Percentiles rank a stretch among this genome's conserved stretches.
These are phyloP conservation scores for Monosporascus cannonballus DNA, from an alignment of 2,329 filamentous ascomycete species.

Conservation along the genomic window DNA sequence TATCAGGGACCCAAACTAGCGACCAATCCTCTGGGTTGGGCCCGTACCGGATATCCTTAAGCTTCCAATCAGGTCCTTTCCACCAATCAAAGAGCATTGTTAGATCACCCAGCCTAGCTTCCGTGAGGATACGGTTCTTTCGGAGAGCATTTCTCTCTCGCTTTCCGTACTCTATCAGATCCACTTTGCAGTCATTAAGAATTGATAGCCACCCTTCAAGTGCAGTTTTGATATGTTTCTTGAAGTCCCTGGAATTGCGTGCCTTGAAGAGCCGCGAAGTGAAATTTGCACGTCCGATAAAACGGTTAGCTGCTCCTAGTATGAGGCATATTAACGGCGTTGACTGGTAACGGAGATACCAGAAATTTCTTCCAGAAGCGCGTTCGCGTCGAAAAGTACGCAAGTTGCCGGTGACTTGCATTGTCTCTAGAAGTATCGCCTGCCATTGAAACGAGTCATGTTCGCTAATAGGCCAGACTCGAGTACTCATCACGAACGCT, in stretches of 20 bases:
- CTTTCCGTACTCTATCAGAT: neutral
- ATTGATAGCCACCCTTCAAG: neutral
- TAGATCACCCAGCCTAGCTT: neutral
- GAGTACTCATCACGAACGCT: neutral
- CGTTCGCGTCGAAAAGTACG: neutral
- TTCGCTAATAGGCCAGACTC: neutral
- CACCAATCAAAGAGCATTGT: too few species aligned
- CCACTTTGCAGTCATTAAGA: neutral
- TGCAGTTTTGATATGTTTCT: neutral
- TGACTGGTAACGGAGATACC: neutral
- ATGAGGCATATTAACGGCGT: neutral
- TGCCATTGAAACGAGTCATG: neutral
- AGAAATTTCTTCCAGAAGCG: neutral
- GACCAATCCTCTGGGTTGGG: neutral
- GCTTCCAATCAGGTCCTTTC: fast-evolving
- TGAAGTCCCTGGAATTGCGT: fast-evolving
- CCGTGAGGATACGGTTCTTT: neutral
- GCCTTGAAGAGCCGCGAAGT: fast-evolving
- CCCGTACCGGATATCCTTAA: neutral
- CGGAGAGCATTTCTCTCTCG: neutral
- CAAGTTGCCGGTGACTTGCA: neutral
- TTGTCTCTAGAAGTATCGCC: neutral
- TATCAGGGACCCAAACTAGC: neutral
- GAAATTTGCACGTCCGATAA: too few species aligned
- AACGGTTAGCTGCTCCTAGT: too few species aligned